Evolutionary conservation across 2,329 filamentous ascomycete species (phyloP).

Genomic region (Coniochaeta hoffmannii): DNA sequence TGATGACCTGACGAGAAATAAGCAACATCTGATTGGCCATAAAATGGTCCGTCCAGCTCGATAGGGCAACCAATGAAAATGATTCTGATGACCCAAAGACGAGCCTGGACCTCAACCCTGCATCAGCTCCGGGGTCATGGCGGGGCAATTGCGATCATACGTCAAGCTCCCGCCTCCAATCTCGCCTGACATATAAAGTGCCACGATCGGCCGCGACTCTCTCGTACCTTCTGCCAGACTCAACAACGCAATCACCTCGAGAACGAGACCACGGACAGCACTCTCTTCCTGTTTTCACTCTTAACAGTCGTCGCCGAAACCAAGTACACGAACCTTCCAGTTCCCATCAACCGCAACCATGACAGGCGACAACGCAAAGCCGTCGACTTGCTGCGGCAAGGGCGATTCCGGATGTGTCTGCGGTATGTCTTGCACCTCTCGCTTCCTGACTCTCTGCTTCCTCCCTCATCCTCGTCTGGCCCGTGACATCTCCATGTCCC

Average conservation of each 20-base stretch:
- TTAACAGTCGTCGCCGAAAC: neutral
- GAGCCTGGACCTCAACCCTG: neutral
- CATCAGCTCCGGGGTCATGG: neutral
- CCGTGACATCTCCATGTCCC: too few relatives aligned
- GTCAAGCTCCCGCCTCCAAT: neutral
- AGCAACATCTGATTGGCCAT: constrained; percentile 10
- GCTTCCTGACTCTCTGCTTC: neutral
- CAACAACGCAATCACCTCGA: too few relatives aligned
- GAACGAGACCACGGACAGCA: too few relatives aligned
- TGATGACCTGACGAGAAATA: constrained; percentile 15
- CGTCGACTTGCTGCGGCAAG: constrained; percentile 50
- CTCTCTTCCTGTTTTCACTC: too few relatives aligned
- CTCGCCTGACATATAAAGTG: constrained; percentile 1
- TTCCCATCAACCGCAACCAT: constrained; percentile 9
- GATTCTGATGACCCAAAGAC: constrained; percentile 2
- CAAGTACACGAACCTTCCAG: neutral
- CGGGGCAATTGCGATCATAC: neutral
- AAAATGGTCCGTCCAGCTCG: neutral
- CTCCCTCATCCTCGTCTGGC: too few relatives aligned
- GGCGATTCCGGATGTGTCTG: constrained; percentile 46
- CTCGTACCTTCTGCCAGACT: neutral
- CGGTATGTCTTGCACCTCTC: constrained; percentile 34
- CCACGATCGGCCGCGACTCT: neutral
- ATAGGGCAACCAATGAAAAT: constrained; percentile 5
- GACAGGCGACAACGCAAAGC: constrained; percentile 25